phyloP scores from a whole-genome alignment of 192 early-diverging fungal genomes.

The Coemansia sp. region DNA sequence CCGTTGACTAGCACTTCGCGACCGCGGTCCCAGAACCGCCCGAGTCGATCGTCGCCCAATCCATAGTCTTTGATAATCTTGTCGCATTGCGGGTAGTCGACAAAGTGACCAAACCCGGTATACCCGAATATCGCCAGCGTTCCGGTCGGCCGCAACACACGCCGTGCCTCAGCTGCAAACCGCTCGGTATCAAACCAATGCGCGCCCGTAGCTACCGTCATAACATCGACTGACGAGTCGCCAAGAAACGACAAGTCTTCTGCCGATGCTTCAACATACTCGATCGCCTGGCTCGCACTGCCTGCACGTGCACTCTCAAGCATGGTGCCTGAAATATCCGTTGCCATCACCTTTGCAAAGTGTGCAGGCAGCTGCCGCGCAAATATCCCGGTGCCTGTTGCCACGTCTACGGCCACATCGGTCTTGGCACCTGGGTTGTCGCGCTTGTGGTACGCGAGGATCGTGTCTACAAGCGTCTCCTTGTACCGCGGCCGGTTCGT shows the following conservation, averaged over 20 bases:
- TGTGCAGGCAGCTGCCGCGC: conserved; percentile 31
- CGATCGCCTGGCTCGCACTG: background rate
- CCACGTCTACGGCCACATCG: conserved; percentile 49
- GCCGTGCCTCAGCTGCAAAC: conserved; percentile 33
- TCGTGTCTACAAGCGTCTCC: conserved; percentile 24
- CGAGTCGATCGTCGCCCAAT: conserved; percentile 11
- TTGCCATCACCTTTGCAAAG: conserved; percentile 32
- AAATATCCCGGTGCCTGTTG: conserved; percentile 54
- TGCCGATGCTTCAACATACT: conserved; percentile 32
- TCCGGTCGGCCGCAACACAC: conserved; percentile 47
- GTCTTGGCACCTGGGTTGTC: conserved; percentile 22
- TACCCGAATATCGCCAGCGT: conserved; percentile 52
- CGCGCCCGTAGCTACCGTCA: conserved; percentile 45
- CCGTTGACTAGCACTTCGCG: conserved; percentile 27
- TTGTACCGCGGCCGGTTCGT: conserved; percentile 37
- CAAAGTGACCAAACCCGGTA: conserved; percentile 32
- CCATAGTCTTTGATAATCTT: background rate
- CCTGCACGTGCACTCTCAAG: conserved; percentile 32
- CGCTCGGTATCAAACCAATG: conserved; percentile 44
- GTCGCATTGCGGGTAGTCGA: conserved; percentile 47
- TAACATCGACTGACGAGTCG: conserved; percentile 33
- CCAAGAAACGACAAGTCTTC: conserved; percentile 31
- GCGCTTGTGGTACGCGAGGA: conserved; percentile 35
- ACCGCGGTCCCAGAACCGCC: conserved; percentile 24
- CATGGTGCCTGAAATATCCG: conserved; percentile 48